Evolutionary conservation across 2,329 filamentous ascomycete genomes (phyloP).

Genomic region (Fusarium sp.): DNA sequence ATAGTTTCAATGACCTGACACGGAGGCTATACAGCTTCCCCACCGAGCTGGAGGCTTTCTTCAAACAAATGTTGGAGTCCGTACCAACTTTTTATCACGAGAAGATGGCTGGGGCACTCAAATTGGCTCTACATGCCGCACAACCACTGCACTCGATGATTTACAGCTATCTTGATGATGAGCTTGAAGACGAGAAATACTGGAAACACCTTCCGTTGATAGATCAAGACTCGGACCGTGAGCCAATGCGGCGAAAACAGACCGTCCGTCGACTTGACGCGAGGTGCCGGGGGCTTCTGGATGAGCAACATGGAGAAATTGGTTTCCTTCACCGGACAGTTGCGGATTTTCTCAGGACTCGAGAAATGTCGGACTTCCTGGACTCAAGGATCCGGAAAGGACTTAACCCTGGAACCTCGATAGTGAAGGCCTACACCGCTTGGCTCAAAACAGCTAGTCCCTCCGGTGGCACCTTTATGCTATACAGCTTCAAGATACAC

Average conservation of each 20-base stretch:
- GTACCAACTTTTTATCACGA: not conserved
- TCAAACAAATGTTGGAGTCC: not conserved
- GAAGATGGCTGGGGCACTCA: not conserved
- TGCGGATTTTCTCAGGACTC: not conserved
- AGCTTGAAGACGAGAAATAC: not conserved
- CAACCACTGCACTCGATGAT: not conserved
- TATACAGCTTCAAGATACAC: not conserved
- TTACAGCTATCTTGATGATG: not conserved
- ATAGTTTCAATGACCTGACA: conserved; percentile 21
- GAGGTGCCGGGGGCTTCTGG: not conserved
- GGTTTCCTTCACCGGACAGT: not conserved
- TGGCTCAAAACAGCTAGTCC: not conserved
- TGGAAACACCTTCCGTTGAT: not conserved
- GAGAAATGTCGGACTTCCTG: not conserved
- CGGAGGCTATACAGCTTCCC: conserved; percentile 24
- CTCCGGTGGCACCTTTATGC: not conserved
- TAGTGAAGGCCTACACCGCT: not conserved
- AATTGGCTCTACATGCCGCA: not conserved
- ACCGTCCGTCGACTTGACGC: not conserved
- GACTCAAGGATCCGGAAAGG: not conserved
- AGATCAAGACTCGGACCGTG: too few species aligned
- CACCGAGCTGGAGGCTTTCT: conserved; percentile 16
- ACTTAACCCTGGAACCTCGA: not conserved
- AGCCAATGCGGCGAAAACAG: too few species aligned
- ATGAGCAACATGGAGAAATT: not conserved